Evolutionary conservation across 345 rosid species (phyloP).

Genomic region (Syzygium aromaticum): DNA sequence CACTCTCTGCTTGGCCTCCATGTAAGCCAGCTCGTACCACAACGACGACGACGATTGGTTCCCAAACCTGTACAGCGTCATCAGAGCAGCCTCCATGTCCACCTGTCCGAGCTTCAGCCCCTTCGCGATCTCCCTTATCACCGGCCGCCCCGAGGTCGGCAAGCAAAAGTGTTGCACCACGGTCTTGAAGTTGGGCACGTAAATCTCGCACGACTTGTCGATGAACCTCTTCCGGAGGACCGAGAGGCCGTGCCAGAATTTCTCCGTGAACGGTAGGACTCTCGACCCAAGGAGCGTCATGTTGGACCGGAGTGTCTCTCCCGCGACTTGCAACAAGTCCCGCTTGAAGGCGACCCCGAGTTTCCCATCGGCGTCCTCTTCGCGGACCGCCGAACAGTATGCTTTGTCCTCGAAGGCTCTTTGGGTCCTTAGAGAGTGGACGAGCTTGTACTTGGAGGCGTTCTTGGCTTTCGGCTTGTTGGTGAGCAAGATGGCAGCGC

Average conservation of each 20-base stretch:
- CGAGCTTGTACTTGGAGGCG: conserved; percentile 30
- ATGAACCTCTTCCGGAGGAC: conserved; percentile 12
- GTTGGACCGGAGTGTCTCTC: conserved; percentile 26
- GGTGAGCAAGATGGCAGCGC: conserved; percentile 41
- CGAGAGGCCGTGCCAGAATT: conserved; percentile 15
- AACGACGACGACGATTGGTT: conserved; percentile 48
- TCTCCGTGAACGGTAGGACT: conserved; percentile 26
- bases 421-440: conserved; percentile 26
- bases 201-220: conserved; percentile 15
- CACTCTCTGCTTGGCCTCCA: conserved; percentile 43
- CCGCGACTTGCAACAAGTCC: conserved; percentile 25
- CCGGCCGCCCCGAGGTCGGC: conserved; percentile 36
- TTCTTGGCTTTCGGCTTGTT: conserved; percentile 22
- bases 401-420: conserved; percentile 28
- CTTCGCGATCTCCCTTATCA: conserved; percentile 34
- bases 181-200: conserved; percentile 36
- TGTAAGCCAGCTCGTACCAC: conserved; percentile 45
- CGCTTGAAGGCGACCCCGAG: conserved; percentile 41
- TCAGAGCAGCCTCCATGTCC: conserved; percentile 38
- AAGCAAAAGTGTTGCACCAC: conserved; percentile 44
- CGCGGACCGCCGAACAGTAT: conserved; percentile 24
- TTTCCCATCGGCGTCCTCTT: conserved; percentile 42
- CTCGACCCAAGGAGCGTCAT: conserved; percentile 21
- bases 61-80: conserved; percentile 53
- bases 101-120: conserved; percentile 26